phyloP scores from a whole-genome alignment of 2,329 filamentous ascomycete species.

The Phialophora chinensis region DNA sequence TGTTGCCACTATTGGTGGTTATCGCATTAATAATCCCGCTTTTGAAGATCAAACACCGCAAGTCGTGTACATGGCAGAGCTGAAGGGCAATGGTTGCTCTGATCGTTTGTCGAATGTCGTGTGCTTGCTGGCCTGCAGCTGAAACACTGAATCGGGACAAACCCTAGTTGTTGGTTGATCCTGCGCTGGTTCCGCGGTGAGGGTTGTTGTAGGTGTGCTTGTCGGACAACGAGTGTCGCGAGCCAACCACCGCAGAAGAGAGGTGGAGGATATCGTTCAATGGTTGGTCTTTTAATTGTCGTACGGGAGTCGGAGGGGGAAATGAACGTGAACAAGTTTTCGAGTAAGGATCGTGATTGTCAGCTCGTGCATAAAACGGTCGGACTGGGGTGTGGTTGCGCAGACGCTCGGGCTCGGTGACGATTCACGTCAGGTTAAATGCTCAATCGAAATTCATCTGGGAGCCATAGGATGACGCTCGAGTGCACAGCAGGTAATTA shows the following conservation, averaged over 20 bases:
- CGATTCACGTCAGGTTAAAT: constrained; percentile 24
- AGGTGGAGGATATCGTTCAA: constrained; percentile 5
- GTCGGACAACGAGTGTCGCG: not conserved
- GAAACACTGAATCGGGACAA: constrained; percentile 22
- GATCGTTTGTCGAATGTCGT: constrained; percentile 16
- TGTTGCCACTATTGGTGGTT: constrained; percentile 12
- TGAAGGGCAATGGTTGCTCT: constrained; percentile 13
- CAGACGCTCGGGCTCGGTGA: constrained; percentile 25
- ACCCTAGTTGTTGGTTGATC: not conserved
- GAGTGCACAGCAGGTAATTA: constrained; percentile 10
- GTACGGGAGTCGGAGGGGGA: constrained; percentile 2
- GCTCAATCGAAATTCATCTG: constrained; percentile 14
- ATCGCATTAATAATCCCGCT: constrained; percentile 26
- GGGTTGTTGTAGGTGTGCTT: constrained; percentile 5
- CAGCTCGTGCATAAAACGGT: constrained; percentile 25
- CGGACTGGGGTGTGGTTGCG: constrained; percentile 23
- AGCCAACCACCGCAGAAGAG: not conserved
- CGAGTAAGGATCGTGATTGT: constrained; percentile 25
- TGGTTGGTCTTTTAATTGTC: not conserved
- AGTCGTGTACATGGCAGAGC: constrained; percentile 23
- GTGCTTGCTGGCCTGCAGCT: constrained; percentile 29
- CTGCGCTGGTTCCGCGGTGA: constrained; percentile 5
- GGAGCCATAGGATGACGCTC: not conserved
- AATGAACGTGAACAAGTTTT: constrained; percentile 19
- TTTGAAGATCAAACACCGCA: constrained; percentile 19